Base-by-base conservation (phyloP, 2,329 filamentous ascomycete species). In the Paraphoma chrysanthemicola region DNA sequence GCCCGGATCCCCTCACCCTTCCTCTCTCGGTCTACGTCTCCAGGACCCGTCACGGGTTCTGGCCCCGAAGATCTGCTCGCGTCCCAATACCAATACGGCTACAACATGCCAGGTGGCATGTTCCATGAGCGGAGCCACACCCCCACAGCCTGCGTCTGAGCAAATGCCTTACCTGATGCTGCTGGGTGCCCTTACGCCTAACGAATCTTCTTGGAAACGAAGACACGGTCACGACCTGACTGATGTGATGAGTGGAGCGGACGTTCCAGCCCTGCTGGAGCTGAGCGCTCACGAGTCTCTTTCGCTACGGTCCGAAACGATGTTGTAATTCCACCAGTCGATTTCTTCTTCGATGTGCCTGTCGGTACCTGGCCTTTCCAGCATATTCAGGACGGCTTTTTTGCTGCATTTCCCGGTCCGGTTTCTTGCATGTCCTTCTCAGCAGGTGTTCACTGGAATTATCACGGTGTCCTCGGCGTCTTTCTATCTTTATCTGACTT, bases 101-200 rank as follows among this genome's bases (percentile, higher is more conserved):
- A 71, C 56, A 68, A 66, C 44, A 70, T 73, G 69, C 77, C 80
- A 55, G 76, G 75, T 59, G 76, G 75, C 39, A 78, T 82, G 53
- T 78, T 83, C 50, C 72, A 74, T 46, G 80, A 82, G 56, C 68
- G 64, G 28, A 73, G 77, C 48, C 79, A 81, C 48, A 76, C 80
- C 3, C 79, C 79, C n/a, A 79, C 81, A 56, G 71, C 73, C 45
- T 76, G 74, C 53, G 73, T 76, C 16, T 76, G 67, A 64, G 44
- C 48, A 39, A 39, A 36, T 51, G 36, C 43, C 49, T 56, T 51
- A 58, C 59, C 51, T 59, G 31, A 56, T 56, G 45, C 51, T 31
- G 48, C 28, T 44, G 30, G 48, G 53, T 44, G n/a, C 53, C 44
- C 53, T 43, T 47, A 47, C 53, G 64, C 64, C 48, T 70, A 56